These are phyloP conservation scores for Colletotrichum sp. DNA, from an alignment of 2,329 filamentous ascomycete species.

Conservation along the genomic window DNA sequence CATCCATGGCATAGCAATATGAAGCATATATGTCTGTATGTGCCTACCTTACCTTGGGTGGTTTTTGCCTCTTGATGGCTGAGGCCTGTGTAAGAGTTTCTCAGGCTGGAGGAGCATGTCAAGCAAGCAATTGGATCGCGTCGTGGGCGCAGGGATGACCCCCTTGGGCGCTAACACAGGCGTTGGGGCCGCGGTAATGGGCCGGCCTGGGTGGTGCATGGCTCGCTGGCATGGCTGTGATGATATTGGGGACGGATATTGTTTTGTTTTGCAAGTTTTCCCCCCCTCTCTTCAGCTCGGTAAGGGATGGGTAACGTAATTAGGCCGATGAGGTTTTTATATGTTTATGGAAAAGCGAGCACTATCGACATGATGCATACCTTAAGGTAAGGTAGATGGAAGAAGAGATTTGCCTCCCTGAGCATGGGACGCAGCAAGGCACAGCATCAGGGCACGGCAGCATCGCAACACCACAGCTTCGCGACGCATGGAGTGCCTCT, in stretches of 20 bases:
- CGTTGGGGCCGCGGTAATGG: conserved; percentile 11
- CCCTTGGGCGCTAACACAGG: conserved; percentile 12
- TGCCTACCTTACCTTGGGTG: not conserved
- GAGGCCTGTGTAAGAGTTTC: not conserved
- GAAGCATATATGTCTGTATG: not conserved
- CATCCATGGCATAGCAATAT: not conserved
- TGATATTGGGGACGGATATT: not conserved
- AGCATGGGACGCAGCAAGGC: not conserved
- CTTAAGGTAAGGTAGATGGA: not conserved
- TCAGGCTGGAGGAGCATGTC: not conserved
- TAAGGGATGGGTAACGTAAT: not conserved
- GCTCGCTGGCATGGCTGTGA: not conserved
- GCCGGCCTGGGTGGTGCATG: not conserved
- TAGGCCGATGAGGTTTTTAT: not conserved
- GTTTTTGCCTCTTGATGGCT: not conserved
- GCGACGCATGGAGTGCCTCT: not conserved
- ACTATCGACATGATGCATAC: not conserved
- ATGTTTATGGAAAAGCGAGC: not conserved
- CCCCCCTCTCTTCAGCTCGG: not conserved
- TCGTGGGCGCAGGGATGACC: conserved; percentile 1
- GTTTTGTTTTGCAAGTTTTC: not conserved
- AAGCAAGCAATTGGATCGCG: conserved; percentile 17
- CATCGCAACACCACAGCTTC: not conserved
- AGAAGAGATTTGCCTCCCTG: not conserved
- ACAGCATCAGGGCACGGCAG: not conserved